Percentiles rank a stretch among this genome's conserved stretches.
These are phyloP conservation scores for Tephrocybe sp. DNA, from an alignment of 768 basidiomycete genomes.

Conservation along the genomic window DNA sequence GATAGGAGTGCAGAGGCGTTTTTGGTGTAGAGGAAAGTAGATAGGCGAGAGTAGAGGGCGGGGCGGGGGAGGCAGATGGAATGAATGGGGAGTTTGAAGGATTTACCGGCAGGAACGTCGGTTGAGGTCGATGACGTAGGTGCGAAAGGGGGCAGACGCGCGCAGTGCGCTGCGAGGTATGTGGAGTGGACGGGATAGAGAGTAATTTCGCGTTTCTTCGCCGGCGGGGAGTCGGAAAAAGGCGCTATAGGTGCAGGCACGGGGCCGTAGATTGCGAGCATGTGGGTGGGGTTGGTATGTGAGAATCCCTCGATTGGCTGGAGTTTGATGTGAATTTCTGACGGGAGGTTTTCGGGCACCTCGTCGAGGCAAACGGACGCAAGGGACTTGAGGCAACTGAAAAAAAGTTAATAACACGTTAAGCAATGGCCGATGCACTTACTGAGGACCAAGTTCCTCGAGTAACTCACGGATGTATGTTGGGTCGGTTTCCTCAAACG, in stretches of 20 bases:
- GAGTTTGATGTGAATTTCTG: slow-evolving; percentile 28
- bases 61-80: slow-evolving; percentile 63
- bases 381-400: slow-evolving; percentile 38
- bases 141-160: slow-evolving; percentile 52
- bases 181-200: slow-evolving; percentile 71
- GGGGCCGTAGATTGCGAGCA: slow-evolving; percentile 43
- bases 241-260: slow-evolving; percentile 9
- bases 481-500: slow-evolving; percentile 42
- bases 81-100: slow-evolving; percentile 50
- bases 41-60: slow-evolving; percentile 54
- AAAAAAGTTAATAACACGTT: not conserved
- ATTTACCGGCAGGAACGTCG: slow-evolving; percentile 26
- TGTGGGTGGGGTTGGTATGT: slow-evolving; percentile 44
- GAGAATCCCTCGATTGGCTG: slow-evolving; percentile 27
- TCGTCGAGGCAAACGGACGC: slow-evolving; percentile 30
- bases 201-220: slow-evolving; percentile 29
- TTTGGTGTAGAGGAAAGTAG: slow-evolving; percentile 67
- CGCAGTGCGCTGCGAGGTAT: slow-evolving; percentile 67
- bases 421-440: slow-evolving; percentile 20
- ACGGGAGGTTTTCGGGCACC: slow-evolving; percentile 34
- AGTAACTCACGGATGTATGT: slow-evolving; percentile 54
- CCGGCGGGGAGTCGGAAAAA: slow-evolving; percentile 8
- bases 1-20: slow-evolving; percentile 47
- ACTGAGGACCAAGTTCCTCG: slow-evolving; percentile 40
- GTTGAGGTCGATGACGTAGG: slow-evolving; percentile 25